A percentile compares a stretch with the other conserved stretches of the same genome.
phyloP scores from a whole-genome alignment of 306 rosid species.

The Pueraria montana region DNA sequence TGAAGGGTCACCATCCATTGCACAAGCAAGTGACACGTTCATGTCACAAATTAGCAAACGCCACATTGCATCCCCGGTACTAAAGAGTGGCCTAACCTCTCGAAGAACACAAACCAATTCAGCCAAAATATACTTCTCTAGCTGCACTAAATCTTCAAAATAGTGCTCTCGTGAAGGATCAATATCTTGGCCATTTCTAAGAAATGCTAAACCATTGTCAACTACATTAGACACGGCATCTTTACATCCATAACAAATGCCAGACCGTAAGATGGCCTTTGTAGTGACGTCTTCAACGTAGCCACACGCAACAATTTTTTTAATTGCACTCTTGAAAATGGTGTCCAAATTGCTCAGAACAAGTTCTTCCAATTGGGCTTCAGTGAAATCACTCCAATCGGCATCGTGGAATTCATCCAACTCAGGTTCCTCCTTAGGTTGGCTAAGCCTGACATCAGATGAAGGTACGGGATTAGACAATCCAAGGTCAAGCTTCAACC shows the following conservation, averaged over 20 bases:
- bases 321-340: slow-evolving; percentile 80
- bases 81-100: slow-evolving; percentile 88
- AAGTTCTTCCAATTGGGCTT: slow-evolving; percentile 85
- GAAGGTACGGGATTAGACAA: slow-evolving; percentile 63
- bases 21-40: slow-evolving; percentile 92
- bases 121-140: slow-evolving; percentile 84
- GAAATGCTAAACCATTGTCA: slow-evolving; percentile 76
- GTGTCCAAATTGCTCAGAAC: slow-evolving; percentile 73
- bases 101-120: slow-evolving; percentile 92
- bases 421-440: slow-evolving; percentile 69
- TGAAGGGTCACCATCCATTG: slow-evolving; percentile 71
- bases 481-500: slow-evolving; percentile 87
- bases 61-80: slow-evolving; percentile 98
- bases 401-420: slow-evolving; percentile 74
- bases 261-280: slow-evolving; percentile 82
- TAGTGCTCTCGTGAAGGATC: slow-evolving; percentile 79
- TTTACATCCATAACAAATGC: slow-evolving; percentile 87
- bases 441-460: slow-evolving; percentile 59
- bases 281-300: slow-evolving; percentile 81
- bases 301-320: slow-evolving; percentile 75
- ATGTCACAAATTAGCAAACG: slow-evolving; percentile 85
- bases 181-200: slow-evolving; percentile 79
- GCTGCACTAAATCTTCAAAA: slow-evolving; percentile 86
- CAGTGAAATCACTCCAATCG: slow-evolving; percentile 90
- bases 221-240: slow-evolving; percentile 86